Conservation (phyloP, 306 rosid species). For the Prinsepia uniflora region DNA sequence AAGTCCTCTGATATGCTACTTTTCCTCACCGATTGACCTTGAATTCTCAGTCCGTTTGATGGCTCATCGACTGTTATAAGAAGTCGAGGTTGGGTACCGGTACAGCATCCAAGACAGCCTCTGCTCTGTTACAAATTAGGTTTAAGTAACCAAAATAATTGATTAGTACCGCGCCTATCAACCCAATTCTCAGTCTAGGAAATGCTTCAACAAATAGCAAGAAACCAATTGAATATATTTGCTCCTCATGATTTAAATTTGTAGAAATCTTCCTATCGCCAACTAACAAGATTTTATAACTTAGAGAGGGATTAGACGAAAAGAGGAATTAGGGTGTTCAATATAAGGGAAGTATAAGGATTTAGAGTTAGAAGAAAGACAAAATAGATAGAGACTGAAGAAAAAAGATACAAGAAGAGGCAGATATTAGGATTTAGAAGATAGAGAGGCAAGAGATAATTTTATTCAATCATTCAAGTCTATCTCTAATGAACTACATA, state of each 20-base stretch:
- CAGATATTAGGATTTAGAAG: too few species aligned
- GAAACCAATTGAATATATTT: neutral
- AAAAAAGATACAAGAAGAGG: too few species aligned
- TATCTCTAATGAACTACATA: too few species aligned
- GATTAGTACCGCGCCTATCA: slow-evolving; percentile 40
- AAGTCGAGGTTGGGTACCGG: slow-evolving; percentile 28
- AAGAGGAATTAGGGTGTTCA: too few species aligned
- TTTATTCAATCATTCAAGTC: too few species aligned
- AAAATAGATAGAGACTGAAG: too few species aligned
- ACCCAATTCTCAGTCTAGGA: slow-evolving; percentile 14
- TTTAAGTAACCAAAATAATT: slow-evolving; percentile 40
- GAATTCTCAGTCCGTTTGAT: slow-evolving; percentile 40
- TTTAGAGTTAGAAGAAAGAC: too few species aligned
- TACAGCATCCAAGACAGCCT: slow-evolving; percentile 74
- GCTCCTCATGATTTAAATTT: neutral
- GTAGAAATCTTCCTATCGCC: neutral
- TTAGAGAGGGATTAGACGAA: too few species aligned
- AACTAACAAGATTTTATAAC: too few species aligned
- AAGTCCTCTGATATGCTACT: slow-evolving; percentile 55
- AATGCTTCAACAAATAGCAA: neutral
- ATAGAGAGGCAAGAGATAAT: too few species aligned
- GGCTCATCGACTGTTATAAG: slow-evolving; percentile 41
- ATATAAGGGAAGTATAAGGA: too few species aligned
- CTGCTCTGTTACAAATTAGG: slow-evolving; percentile 86
- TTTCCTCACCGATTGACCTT: slow-evolving; percentile 39